Base-by-base conservation (phyloP, 2,329 filamentous ascomycete genomes). In the Claviceps fusiformis region DNA sequence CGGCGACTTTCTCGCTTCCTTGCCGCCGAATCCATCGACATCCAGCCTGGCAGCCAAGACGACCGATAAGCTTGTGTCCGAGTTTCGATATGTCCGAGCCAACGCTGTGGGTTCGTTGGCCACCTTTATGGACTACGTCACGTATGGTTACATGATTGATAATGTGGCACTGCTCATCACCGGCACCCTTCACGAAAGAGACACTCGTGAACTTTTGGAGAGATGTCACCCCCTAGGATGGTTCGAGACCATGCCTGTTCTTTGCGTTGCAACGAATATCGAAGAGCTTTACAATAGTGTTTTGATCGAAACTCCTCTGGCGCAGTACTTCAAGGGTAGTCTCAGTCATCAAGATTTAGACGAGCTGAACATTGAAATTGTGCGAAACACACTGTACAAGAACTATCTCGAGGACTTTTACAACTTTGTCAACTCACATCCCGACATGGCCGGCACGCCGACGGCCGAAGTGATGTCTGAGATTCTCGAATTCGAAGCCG, bases 121-220 rank as follows among this genome's bases (percentile, higher is more conserved):
- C 59, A 90, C 89, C 68, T 98, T 98, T 71, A 90, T 98, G 82
- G 90, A 97, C 71, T 98, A 95, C 72, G 77, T 98, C 58, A 98
- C 93, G 1, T 98, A 98, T 70, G 92, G 91, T 59, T 98, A 98
- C 78, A 98, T 98, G 93, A 98, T 98, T 72, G 93, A 98, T 74
- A 98, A 98, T 65, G 90, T 98, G 54, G 93, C 95, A 44, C 85
- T 98, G 45, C 83, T 98, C 65, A 98, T 98, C 71, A 98, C 93
- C 27, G 93, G 93, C 59, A 98, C 93, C 13, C 81, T 98, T 35
- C 93, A 98, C 73, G 95, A 98, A 74, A 83, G 93, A 68, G 93
- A 98, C 70, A 98, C 93, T 3, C 85, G 91, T 57, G 93, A 98
- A 73, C 81, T 98, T 59, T 76, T 98, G 54, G 93, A 97, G 67